Evolutionary conservation across 345 rosid species (phyloP), one percentile per base, ranked within the genome.

Genomic region (Cardamine resedifolia): DNA sequence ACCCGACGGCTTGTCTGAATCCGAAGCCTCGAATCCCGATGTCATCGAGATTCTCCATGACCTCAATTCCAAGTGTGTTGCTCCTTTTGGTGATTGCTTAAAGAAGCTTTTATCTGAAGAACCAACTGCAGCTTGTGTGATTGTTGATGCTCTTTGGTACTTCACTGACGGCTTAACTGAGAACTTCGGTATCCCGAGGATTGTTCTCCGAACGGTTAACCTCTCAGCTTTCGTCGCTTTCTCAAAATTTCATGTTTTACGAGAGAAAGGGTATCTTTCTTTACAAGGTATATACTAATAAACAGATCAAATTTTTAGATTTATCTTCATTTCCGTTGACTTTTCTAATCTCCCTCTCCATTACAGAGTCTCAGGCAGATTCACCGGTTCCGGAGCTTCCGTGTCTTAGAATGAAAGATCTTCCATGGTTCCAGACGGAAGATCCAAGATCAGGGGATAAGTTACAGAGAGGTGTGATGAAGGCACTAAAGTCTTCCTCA

Each of bases 121-220:
- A 59, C 83, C 78, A 58, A 72, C 38, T 6, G 33, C 82, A 47
- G 58, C 82, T 55, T 88, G 91, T 73, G 63, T 90, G 39, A 72
- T 88, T 44, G 73, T 82, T 0, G 90, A 90, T 78, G 83, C 78
- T 47, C 31, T 61, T 6, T 86, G 86, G 86, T 26, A 64, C 72
- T 85, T 74, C 76, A 44, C 91, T 51, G 77, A 80, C 38, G 33
- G 52, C 39, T 69, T 86, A 15, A 83, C 93, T 7, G 74, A 83
- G 2, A 59, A 59, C 16, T 66, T 85, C 26, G 64, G 78, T 64
- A 66, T 88, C 43, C 83, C 81, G 1, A 85, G 84, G 78, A 74
- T 90, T 18, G 87, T 83, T 44, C 62, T 83, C 5, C 60, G 87
- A 12, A 82, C 91, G 7, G 74, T 65, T 50, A 82, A 64, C 36